Evolutionary conservation across 352 stramenopile genomes (phyloP).

Genomic region (Phytophthora constricta): DNA sequence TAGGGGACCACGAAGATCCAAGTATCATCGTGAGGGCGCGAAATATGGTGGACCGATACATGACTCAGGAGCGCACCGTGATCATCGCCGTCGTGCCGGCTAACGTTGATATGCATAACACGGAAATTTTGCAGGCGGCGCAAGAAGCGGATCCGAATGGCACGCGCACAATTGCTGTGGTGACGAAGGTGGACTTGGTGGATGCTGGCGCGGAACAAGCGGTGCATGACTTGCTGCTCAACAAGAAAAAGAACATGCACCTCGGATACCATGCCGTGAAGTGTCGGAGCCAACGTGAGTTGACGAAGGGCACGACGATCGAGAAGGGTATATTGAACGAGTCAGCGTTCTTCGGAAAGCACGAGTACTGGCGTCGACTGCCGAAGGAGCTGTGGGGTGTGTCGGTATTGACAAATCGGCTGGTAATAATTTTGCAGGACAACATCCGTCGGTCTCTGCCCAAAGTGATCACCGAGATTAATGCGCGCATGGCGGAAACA

Average conservation of each 20-base stretch:
- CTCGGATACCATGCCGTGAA: conserved; percentile 90
- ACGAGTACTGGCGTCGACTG: conserved; percentile 53
- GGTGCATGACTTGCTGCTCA: conserved; percentile 79
- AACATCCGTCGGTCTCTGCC: conserved; percentile 58
- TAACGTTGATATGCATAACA: conserved; percentile 89
- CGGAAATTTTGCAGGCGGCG: conserved; percentile 79
- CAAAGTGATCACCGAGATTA: conserved; percentile 54
- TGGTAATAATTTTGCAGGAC: conserved; percentile 57
- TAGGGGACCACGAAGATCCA: conserved; percentile 67
- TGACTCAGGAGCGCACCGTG: conserved; percentile 77
- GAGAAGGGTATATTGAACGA: conserved; percentile 59
- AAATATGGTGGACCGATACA: conserved; percentile 73
- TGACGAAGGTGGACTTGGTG: conserved; percentile 91
- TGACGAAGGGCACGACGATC: conserved; percentile 64
- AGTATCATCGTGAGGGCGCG: conserved; percentile 75
- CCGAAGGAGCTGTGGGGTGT: conserved; percentile 44
- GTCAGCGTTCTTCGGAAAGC: conserved; percentile 58
- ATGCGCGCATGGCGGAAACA: conserved; percentile 25
- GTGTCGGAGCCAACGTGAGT: conserved; percentile 75
- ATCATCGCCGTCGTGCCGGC: conserved; percentile 88
- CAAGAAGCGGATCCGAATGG: conserved; percentile 71
- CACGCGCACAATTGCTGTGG: conserved; percentile 82
- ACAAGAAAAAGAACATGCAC: conserved; percentile 70
- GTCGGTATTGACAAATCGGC: conserved; percentile 32
- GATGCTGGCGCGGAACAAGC: conserved; percentile 74